Evolutionary conservation across 2,329 filamentous ascomycete species (phyloP), one percentile per base, ranked within the genome.

Genomic region (Amauroascus verrucosus): DNA sequence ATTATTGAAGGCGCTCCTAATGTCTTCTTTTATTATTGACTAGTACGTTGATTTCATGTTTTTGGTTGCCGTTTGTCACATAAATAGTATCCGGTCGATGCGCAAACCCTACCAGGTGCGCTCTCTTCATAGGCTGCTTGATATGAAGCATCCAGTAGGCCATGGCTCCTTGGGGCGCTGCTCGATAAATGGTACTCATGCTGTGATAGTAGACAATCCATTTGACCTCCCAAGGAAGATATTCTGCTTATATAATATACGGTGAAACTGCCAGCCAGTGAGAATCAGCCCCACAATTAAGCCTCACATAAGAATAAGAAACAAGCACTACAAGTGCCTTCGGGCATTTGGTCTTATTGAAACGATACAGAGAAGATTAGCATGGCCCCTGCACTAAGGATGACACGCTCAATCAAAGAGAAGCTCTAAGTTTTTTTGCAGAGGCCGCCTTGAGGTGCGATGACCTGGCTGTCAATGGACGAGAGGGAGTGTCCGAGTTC

Each of bases 361-460:
- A 80, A 79, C 77, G 76, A 80, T 80, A 82, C 78, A 83, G 80
- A 84, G 81, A 84, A 84, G 79, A 84, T 84, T 85, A 86, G 84
- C 83, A 86, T 86, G 83, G 83, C 83, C 83, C 79, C 79, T 82
- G 79, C 79, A 82, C 86, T 90, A 91, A 91, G 86, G 86, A 90
- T 91, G 86, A 90, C 85, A 89, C 84, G 83, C 82, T 84, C 77
- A 81, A 82, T 81, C 81, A 84, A 84, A 85, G 83, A 85, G 82
- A 83, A 80, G 78, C 81, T 80, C 77, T 76, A 75, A 76, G 74
- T 81, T 80, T 82, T 84, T 83, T 82, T 79, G 62, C 54, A 13
- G 38, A 54, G 48, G 40, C 47, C 33, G 57, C 57, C 46, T n/a
- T 46, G 41, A 46, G 50, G 40, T 52, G 40, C 41, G 50, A 24